Evolutionary conservation across 2,329 filamentous ascomycete species (phyloP).

Genomic region (Mycosphaerella sp.): DNA sequence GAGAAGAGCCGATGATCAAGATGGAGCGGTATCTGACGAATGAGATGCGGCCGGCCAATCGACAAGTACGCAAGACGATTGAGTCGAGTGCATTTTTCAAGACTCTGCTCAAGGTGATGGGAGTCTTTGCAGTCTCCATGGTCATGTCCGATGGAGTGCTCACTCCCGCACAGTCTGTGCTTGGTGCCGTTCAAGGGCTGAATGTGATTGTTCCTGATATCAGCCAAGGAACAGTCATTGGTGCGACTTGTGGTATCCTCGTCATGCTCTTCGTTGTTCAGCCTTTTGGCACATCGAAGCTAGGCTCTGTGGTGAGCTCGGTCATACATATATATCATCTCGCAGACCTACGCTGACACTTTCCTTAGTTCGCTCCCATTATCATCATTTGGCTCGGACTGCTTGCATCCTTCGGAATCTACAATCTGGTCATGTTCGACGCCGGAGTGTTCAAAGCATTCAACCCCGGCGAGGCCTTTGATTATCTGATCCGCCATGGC

Average conservation of each 20-base stretch:
- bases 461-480: constrained; percentile 50
- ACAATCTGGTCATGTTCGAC: constrained; percentile 46
- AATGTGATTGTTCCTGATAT: constrained; percentile 53
- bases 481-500: constrained; percentile 54
- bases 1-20: constrained; percentile 47
- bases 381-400: constrained; percentile 59
- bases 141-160: constrained; percentile 61
- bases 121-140: constrained; percentile 59
- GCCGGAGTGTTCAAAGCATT: constrained; percentile 47
- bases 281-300: constrained; percentile 17
- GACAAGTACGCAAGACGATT: constrained; percentile 49
- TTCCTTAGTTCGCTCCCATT: constrained; percentile 57
- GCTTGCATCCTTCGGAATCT: constrained; percentile 58
- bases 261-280: constrained; percentile 35
- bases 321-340: background rate
- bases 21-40: constrained; percentile 54
- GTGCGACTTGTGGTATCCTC: constrained; percentile 57
- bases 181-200: constrained; percentile 57
- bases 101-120: constrained; percentile 52
- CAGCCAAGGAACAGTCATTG: constrained; percentile 52
- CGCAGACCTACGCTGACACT: constrained; percentile 48
- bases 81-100: constrained; percentile 51
- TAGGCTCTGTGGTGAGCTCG: constrained; percentile 1
- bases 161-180: constrained; percentile 62
- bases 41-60: constrained; percentile 49